Conservation (phyloP, 345 rosid species). For the Lumnitzera littorea region DNA sequence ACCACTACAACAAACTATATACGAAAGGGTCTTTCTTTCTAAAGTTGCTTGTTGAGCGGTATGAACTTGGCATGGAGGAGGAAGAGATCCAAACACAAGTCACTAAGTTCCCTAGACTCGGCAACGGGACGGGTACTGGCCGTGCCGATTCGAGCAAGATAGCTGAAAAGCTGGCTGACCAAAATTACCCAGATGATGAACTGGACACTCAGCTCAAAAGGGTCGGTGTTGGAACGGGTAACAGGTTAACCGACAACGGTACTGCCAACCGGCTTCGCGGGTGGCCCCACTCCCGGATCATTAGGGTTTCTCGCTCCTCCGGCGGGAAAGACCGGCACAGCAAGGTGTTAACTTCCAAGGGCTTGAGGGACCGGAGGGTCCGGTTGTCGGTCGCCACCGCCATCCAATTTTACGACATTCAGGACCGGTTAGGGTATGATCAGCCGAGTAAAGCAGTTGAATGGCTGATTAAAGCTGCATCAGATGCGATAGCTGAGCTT, state of each 20-base stretch:
- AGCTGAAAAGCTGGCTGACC: constrained; percentile 19
- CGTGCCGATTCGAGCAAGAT: constrained; percentile 23
- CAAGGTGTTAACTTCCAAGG: constrained; percentile 92
- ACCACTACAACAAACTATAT: not conserved
- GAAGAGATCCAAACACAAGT: constrained; percentile 64
- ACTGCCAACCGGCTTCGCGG: constrained; percentile 37
- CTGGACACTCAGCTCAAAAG: constrained; percentile 43
- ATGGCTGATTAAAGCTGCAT: constrained; percentile 88
- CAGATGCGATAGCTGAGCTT: constrained; percentile 77
- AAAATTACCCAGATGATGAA: constrained; percentile 41
- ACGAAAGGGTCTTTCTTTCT: not conserved
- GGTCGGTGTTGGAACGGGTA: constrained; percentile 19
- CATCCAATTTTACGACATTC: constrained; percentile 86
- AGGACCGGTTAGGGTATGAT: constrained; percentile 89
- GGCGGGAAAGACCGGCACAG: constrained; percentile 99
- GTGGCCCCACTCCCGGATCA: constrained; percentile 77
- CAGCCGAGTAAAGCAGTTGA: constrained; percentile 98
- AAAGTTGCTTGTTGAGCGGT: constrained; percentile 17
- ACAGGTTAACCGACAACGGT: constrained; percentile 6
- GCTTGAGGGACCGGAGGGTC: constrained; percentile 83
- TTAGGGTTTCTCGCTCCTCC: constrained; percentile 94
- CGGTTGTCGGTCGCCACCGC: constrained; percentile 87
- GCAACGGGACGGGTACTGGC: constrained; percentile 34
- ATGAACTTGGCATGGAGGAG: constrained; percentile 86
- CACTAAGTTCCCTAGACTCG: constrained; percentile 48